Evolutionary conservation across 768 basidiomycete genomes (phyloP).

Genomic region (Pholiota molesta): DNA sequence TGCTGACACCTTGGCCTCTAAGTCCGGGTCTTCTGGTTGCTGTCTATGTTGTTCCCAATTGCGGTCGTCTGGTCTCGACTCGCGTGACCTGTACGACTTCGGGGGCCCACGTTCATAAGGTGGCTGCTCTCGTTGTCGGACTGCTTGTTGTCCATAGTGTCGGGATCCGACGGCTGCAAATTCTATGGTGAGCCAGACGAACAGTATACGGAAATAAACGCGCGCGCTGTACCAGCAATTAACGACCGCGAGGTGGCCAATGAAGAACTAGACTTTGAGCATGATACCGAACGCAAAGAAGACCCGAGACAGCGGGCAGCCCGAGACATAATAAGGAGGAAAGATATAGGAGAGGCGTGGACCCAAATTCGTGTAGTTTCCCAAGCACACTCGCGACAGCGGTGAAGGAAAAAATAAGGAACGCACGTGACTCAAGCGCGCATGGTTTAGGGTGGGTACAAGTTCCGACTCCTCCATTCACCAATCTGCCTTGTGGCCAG

Average conservation of each 20-base stretch:
- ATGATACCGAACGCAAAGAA: constrained; percentile 20
- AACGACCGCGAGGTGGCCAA: constrained; percentile 11
- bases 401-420: constrained; percentile 19
- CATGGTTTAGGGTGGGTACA: constrained; percentile 18
- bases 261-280: constrained; percentile 10
- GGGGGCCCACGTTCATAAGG: not conserved
- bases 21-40: constrained; percentile 5
- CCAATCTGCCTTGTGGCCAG: not conserved
- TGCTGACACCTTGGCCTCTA: constrained; percentile 5
- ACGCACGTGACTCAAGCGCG: constrained; percentile 11
- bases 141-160: constrained; percentile 28
- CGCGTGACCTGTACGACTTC: constrained; percentile 9
- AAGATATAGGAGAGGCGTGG: not conserved
- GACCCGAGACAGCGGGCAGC: constrained; percentile 28
- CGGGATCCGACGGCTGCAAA: constrained; percentile 24
- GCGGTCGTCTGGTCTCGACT: constrained; percentile 1
- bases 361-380: constrained; percentile 9
- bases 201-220: constrained; percentile 11
- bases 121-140: constrained; percentile 25
- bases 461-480: too few species aligned
- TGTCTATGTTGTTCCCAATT: not conserved
- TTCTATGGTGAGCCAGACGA: constrained; percentile 16
- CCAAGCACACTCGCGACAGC: constrained; percentile 13
- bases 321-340: constrained; percentile 30
- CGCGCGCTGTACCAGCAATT: constrained; percentile 18